Conservation (phyloP, 208 protist genomes). For the Trypanosoma congolense region DNA sequence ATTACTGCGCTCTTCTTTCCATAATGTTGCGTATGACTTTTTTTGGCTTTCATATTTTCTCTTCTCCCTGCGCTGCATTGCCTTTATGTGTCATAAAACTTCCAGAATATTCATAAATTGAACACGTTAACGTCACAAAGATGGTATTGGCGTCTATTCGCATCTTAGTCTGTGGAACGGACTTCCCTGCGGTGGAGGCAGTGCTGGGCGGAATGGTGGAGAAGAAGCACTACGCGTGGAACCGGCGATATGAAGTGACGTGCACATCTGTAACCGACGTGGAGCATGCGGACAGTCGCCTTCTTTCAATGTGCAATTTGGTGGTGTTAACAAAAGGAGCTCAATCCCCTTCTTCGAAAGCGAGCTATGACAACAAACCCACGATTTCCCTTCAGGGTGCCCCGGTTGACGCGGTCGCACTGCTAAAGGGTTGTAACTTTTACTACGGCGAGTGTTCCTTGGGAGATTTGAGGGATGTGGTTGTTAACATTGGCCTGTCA, state of each 20-base stretch:
- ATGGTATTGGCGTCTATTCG: slow-evolving; percentile 20
- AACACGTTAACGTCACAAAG: too few species aligned
- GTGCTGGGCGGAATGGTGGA: slow-evolving; percentile 47
- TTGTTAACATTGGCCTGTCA: slow-evolving; percentile 41
- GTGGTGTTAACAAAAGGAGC: slow-evolving; percentile 66
- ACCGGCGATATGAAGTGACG: slow-evolving; percentile 55
- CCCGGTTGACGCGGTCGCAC: slow-evolving; percentile 30
- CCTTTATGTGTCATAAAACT: too few species aligned
- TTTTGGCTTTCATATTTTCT: too few species aligned
- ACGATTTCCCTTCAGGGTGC: slow-evolving; percentile 48
- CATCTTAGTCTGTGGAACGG: slow-evolving; percentile 67
- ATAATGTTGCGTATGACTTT: too few species aligned
- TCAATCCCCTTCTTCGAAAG: slow-evolving; percentile 19
- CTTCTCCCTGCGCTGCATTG: too few species aligned
- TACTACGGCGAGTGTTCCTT: slow-evolving; percentile 57
- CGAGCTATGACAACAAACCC: slow-evolving; percentile 44
- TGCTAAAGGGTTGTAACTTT: slow-evolving; percentile 43
- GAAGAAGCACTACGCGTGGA: slow-evolving; percentile 69
- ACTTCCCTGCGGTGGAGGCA: slow-evolving; percentile 45
- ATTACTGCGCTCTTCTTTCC: too few species aligned
- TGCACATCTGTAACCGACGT: slow-evolving; percentile 49
- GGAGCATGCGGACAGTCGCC: slow-evolving; percentile 46
- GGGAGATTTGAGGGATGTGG: slow-evolving; percentile 26
- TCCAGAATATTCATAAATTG: too few species aligned
- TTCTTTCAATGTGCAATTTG: slow-evolving; percentile 52